Percentiles rank a stretch among this genome's conserved stretches.
Conservation (phyloP, 2,329 filamentous ascomycete genomes). For the Tothia fuscella region DNA sequence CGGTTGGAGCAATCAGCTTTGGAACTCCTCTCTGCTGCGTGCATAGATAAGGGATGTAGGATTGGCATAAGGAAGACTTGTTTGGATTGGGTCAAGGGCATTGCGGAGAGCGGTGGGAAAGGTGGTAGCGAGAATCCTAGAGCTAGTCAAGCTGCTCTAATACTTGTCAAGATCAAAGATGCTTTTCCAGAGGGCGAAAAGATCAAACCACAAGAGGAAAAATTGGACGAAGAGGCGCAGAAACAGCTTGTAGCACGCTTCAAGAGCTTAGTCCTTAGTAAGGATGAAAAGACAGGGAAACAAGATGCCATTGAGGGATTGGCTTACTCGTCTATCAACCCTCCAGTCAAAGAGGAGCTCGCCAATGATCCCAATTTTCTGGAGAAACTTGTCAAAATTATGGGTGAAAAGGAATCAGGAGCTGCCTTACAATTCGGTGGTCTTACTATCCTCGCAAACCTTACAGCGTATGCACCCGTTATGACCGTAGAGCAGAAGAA, state of each 20-base stretch:
- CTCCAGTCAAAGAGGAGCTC: slow-evolving; percentile 73
- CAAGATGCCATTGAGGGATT: slow-evolving; percentile 78
- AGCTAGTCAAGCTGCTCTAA: slow-evolving; percentile 39
- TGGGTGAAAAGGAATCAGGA: slow-evolving; percentile 33
- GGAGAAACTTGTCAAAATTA: slow-evolving; percentile 52
- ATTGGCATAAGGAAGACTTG: slow-evolving; percentile 79
- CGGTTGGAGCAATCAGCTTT: slow-evolving; percentile 79
- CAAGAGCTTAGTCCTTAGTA: slow-evolving; percentile 51
- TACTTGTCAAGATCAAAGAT: slow-evolving; percentile 45
- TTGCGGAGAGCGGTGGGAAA: slow-evolving; percentile 47
- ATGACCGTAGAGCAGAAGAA: slow-evolving; percentile 85
- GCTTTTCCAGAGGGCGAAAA: slow-evolving; percentile 13
- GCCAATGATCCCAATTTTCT: slow-evolving; percentile 57
- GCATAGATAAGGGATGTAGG: slow-evolving; percentile 70
- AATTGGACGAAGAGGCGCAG: slow-evolving; percentile 10
- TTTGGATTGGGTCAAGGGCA: slow-evolving; percentile 72
- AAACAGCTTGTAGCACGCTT: slow-evolving; percentile 41
- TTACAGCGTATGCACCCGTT: slow-evolving; percentile 67
- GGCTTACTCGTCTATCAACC: slow-evolving; percentile 79
- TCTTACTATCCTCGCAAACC: slow-evolving; percentile 56
- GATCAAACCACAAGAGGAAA: background rate
- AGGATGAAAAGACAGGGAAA: slow-evolving; percentile 38
- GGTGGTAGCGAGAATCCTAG: slow-evolving; percentile 34
- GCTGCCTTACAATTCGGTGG: slow-evolving; percentile 12
- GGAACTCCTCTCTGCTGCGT: slow-evolving; percentile 84